Percentiles rank a stretch among this genome's conserved stretches.
These are phyloP conservation scores for Scedosporium aurantiacum DNA, from an alignment of 2,329 filamentous ascomycete species.

Conservation along the genomic window DNA sequence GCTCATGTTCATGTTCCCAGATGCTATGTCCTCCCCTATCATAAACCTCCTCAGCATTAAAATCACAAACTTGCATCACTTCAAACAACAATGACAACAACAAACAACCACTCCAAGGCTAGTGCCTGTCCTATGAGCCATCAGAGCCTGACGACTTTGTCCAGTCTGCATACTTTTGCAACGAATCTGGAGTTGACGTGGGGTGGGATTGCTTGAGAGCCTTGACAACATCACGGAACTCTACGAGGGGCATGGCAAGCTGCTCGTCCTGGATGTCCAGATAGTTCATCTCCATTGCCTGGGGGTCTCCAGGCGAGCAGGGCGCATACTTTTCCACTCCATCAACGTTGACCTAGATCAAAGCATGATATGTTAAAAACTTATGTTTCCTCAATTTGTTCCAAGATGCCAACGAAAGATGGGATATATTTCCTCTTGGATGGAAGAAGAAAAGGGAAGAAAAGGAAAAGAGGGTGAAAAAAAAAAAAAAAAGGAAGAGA, in stretches of 20 bases:
- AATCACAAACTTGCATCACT: slow-evolving; percentile 2
- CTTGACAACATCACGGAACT: slow-evolving; percentile 86
- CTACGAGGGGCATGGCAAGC: slow-evolving; percentile 74
- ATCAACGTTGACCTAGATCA: slow-evolving; percentile 55
- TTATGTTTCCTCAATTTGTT: background rate
- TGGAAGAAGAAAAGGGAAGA: too few species aligned
- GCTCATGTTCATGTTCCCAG: too few species aligned
- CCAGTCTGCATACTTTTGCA: slow-evolving; percentile 80
- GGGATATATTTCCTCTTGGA: background rate
- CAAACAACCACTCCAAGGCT: background rate
- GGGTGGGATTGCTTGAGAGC: slow-evolving; percentile 81
- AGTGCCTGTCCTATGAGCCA: slow-evolving; percentile 38
- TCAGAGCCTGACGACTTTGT: slow-evolving; percentile 94
- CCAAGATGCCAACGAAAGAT: too few species aligned
- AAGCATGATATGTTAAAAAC: slow-evolving; percentile 9
- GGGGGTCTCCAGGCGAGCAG: slow-evolving; percentile 81
- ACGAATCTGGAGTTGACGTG: slow-evolving; percentile 79
- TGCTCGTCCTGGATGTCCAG: slow-evolving; percentile 74
- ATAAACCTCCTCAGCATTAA: too few species aligned
- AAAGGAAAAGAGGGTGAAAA: background rate
- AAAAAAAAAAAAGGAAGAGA: background rate
- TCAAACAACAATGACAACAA: slow-evolving; percentile 9
- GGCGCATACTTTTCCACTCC: slow-evolving; percentile 63
- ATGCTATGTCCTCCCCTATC: too few species aligned
- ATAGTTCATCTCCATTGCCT: slow-evolving; percentile 89